phyloP scores from a whole-genome alignment of 345 rosid species.

The Psidium friedrichsthalianum region DNA sequence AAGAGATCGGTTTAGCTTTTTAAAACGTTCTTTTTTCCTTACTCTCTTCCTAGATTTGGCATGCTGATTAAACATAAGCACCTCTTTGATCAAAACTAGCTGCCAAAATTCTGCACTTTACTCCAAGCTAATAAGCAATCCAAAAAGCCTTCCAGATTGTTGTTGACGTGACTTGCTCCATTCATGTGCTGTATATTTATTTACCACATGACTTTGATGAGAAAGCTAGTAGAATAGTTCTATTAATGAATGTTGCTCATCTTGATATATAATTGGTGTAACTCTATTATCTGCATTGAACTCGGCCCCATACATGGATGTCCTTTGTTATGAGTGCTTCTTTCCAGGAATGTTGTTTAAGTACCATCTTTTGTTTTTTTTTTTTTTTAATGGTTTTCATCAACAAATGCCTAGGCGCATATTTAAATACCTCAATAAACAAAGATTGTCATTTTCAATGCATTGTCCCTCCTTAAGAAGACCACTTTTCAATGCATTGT shows the following conservation, averaged over 20 bases:
- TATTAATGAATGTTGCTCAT: neutral
- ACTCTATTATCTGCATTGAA: neutral
- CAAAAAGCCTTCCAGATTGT: neutral
- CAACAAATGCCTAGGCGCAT: too few species aligned
- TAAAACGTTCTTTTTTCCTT: neutral
- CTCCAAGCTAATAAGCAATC: neutral
- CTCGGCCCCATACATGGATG: neutral
- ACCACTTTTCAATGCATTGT: too few species aligned
- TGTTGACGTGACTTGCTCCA: neutral
- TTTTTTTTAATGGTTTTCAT: too few species aligned
- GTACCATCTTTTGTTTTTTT: neutral
- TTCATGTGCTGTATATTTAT: neutral
- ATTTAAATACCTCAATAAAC: too few species aligned
- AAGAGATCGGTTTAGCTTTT: neutral
- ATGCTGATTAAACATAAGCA: neutral
- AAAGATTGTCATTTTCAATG: too few species aligned
- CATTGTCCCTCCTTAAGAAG: too few species aligned
- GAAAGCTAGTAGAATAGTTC: neutral
- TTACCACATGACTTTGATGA: neutral
- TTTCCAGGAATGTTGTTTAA: neutral
- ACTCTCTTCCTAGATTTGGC: neutral
- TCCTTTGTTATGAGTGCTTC: neutral
- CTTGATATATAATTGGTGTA: neutral
- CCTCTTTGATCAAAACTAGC: neutral
- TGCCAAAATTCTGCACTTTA: neutral